Base-by-base conservation (phyloP, 2,329 filamentous ascomycete genomes). In the Chrysosporium keratinophilum region DNA sequence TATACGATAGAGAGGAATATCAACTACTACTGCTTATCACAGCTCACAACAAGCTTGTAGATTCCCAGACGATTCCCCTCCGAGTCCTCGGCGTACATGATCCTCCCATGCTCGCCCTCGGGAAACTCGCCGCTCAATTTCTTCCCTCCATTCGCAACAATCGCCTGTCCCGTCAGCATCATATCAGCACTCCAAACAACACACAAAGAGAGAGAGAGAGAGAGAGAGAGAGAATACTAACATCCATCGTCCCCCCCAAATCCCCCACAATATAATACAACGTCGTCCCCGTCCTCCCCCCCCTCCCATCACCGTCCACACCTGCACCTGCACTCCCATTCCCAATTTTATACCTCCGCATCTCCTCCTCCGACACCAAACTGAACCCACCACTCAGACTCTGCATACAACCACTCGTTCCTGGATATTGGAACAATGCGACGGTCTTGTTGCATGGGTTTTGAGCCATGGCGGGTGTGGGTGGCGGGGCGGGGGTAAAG, bases 31-130 rank as follows among this genome's bases (percentile, higher is more conserved):
- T 28, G 23, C 23, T 28, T 7, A 7, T 3, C 3, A 28, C 23
- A 28, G 23, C 7, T 28, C 23, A 28, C 42, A 33, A 52, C 42
- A 33, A 46, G 17, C 35, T 52, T 49, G 42, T 57, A 58, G 31
- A 63, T 56, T 2, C 61, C 61, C 19, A 61, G 33, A n/a, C 56
- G 49, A 54, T 62, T 63, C 3, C 61, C 61, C 40, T 63, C 62
- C 4, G 59, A 56, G 40, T 63, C 61, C 33, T 57, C 56, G 35
- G 58, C 61, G 34, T 59, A 56, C 44, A 59, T 60, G 19, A 59
- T 59, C 14, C 54, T 47, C 14, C 58, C 60, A 41, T 42, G 42
- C 1, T 58, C 52, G 6, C 61, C 60, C 53, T 62, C 60, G 5
- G 57, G 57, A 31, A 54, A 23, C 43, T 57, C 50, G 2, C 55